Percentiles rank a stretch among this genome's conserved stretches.
Conservation (phyloP, 139 green algal species). For the Bryopsis sp. region DNA sequence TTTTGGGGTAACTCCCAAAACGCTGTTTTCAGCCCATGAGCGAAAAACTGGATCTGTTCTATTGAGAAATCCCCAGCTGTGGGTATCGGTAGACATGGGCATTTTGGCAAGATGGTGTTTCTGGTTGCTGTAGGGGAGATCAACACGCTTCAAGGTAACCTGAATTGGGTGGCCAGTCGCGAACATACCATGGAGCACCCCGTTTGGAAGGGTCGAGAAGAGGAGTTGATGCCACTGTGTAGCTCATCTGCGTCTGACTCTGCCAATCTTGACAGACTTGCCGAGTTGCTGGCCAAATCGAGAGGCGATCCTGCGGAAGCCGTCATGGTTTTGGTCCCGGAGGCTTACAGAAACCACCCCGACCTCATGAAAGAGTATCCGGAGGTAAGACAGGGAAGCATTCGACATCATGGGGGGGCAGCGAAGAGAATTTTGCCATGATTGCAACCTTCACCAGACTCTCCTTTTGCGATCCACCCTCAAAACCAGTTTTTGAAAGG, state of each 20-base stretch:
- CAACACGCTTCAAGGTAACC: constrained; percentile 99
- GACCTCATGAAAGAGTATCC: constrained; percentile 69
- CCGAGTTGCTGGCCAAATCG: constrained; percentile 79
- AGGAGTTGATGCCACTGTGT: constrained; percentile 80
- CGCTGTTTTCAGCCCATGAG: too few species aligned
- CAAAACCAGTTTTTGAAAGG: too few species aligned
- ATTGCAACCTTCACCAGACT: neutral
- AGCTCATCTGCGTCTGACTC: constrained; percentile 75
- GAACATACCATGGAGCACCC: constrained; percentile 77
- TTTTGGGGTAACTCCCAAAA: too few species aligned
- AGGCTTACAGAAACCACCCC: constrained; percentile 90
- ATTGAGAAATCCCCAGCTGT: too few species aligned
- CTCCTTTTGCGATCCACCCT: too few species aligned
- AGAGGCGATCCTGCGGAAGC: constrained; percentile 68
- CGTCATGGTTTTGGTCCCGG: constrained; percentile 95
- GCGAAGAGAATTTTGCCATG: neutral
- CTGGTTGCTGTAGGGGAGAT: constrained; percentile 98
- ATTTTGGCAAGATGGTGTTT: too few species aligned
- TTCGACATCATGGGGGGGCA: neutral
- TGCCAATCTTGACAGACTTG: constrained; percentile 93
- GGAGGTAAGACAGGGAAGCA: constrained; percentile 30
- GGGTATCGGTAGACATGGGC: too few species aligned
- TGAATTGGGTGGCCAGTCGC: constrained; percentile 96
- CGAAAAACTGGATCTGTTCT: too few species aligned
- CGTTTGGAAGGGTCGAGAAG: constrained; percentile 84